Conservation (phyloP, 306 rosid genomes). For the Oxytropis ochrocephala region DNA sequence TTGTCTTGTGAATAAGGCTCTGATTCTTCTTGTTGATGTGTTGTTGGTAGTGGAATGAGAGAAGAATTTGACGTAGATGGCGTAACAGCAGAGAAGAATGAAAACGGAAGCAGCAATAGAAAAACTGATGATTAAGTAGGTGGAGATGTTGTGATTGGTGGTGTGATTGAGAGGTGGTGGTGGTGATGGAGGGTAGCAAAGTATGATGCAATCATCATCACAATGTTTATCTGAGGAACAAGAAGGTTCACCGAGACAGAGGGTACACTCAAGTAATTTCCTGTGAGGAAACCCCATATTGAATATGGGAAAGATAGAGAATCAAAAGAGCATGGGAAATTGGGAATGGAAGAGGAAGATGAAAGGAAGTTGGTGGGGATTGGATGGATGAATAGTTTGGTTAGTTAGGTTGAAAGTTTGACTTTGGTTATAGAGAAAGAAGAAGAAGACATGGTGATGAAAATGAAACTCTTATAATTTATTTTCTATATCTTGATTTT, state of each 20-base stretch:
- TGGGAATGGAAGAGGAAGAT: neutral
- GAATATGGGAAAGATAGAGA: neutral
- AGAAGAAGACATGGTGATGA: neutral
- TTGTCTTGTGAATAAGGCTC: neutral
- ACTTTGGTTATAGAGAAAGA: neutral
- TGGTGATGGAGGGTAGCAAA: neutral
- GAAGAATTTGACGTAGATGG: slow-evolving; percentile 36
- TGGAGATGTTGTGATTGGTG: neutral
- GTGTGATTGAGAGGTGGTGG: neutral
- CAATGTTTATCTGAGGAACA: neutral
- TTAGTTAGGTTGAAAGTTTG: slow-evolving; percentile 10
- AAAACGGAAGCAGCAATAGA: slow-evolving; percentile 25
- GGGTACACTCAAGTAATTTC: neutral
- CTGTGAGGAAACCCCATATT: slow-evolving; percentile 33
- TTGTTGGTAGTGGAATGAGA: neutral
- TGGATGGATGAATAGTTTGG: neutral
- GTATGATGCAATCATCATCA: fast-evolving
- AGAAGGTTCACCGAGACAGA: fast-evolving
- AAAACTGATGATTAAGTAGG: slow-evolving; percentile 10
- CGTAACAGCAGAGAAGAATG: slow-evolving; percentile 32
- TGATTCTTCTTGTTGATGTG: slow-evolving; percentile 17
- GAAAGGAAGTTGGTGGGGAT: neutral
- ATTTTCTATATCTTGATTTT: no score
- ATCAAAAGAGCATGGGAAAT: slow-evolving; percentile 1
- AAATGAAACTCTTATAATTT: no score